A percentile compares a stretch with the other conserved stretches of the same genome.
phyloP scores from a whole-genome alignment of 805 yeast species.

The Candida yuanshanica region DNA sequence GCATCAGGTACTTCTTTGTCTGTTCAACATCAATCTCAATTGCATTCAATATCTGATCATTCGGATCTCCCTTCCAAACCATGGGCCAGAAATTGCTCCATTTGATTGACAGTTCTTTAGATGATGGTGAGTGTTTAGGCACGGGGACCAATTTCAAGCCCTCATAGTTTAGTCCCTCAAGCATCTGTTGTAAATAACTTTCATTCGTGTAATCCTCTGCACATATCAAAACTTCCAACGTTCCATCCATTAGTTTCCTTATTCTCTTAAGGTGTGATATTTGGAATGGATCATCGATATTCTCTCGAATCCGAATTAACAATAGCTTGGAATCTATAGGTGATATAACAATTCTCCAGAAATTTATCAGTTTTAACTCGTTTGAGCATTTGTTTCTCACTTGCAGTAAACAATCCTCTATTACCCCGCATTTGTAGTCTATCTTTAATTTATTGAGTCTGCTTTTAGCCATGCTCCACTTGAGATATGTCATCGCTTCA shows the following conservation, averaged over 20 bases:
- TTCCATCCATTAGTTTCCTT: constrained; percentile 27
- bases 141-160: constrained; percentile 30
- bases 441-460: constrained; percentile 30
- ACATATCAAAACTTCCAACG: constrained; percentile 41
- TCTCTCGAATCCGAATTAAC: constrained; percentile 10
- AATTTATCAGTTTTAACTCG: constrained; percentile 27
- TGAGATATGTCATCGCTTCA: no score
- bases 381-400: constrained; percentile 26
- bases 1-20: constrained; percentile 30
- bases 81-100: constrained; percentile 89
- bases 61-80: constrained; percentile 90
- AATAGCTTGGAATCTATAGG: constrained; percentile 21
- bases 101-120: constrained; percentile 54
- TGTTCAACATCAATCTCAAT: constrained; percentile 41
- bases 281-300: constrained; percentile 21
- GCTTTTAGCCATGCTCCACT: constrained; percentile 32
- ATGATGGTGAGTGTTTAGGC: constrained; percentile 61
- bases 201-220: constrained; percentile 26
- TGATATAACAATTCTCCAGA: constrained; percentile 44
- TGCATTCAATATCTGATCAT: constrained; percentile 60
- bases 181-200: constrained; percentile 17
- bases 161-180: constrained; percentile 18
- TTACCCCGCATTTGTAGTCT: constrained; percentile 39
- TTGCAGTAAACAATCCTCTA: constrained; percentile 43
- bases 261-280: constrained; percentile 51